Evolutionary conservation across 345 rosid species (phyloP).

Genomic region (Gossypium turneri): DNA sequence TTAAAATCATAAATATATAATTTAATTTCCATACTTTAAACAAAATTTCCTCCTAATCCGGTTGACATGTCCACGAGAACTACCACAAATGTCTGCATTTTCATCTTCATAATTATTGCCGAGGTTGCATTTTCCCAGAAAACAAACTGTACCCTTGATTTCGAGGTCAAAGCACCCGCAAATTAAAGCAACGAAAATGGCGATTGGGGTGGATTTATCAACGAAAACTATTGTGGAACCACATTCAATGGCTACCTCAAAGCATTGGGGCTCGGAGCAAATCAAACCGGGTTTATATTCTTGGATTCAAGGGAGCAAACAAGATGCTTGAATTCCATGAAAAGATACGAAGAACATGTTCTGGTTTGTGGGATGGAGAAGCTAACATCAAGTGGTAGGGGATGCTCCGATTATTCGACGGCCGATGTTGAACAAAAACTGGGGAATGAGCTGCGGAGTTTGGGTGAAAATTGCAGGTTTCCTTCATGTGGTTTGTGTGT

Average conservation of each 20-base stretch:
- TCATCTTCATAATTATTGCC: conserved; percentile 2
- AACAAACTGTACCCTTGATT: conserved; percentile 24
- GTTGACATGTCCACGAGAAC: neutral
- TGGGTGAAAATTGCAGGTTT: conserved; percentile 24
- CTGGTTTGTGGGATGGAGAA: conserved; percentile 36
- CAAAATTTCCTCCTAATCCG: neutral
- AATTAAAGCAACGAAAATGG: conserved; percentile 22
- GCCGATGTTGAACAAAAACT: conserved; percentile 28
- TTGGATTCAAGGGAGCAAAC: conserved; percentile 31
- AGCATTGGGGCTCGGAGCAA: conserved; percentile 30
- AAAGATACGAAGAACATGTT: conserved; percentile 1
- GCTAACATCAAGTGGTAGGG: conserved; percentile 33
- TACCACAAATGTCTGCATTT: conserved; percentile 13
- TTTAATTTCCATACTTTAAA: no score
- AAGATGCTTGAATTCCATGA: conserved; percentile 29
- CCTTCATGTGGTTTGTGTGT: conserved; percentile 24
- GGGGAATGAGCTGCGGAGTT: conserved; percentile 20
- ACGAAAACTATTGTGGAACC: conserved; percentile 27
- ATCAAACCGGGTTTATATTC: conserved; percentile 32
- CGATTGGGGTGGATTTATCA: conserved; percentile 42
- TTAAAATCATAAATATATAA: no score
- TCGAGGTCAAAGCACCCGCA: neutral
- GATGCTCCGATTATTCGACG: conserved; percentile 38
- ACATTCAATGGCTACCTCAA: conserved; percentile 28
- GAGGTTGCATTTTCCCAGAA: conserved; percentile 19